A percentile compares a stretch with the other conserved stretches of the same genome.
Conservation (phyloP, 441 rosid species). For the Metrosideros polymorpha region DNA sequence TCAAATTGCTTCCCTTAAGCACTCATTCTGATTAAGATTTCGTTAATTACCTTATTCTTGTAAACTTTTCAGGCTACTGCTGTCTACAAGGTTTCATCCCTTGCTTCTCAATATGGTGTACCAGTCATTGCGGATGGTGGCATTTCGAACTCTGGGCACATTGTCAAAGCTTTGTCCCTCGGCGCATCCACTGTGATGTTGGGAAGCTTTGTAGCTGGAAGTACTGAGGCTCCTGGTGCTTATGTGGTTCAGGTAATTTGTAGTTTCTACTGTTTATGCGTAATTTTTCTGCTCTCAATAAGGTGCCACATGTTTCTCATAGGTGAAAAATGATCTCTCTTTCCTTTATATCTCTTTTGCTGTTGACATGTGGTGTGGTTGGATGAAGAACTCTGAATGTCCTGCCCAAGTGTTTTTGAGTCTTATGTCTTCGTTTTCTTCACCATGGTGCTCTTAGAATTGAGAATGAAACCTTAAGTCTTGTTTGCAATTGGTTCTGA, state of each 20-base stretch:
- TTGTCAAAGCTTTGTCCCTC: constrained; percentile 69
- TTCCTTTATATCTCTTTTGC: not conserved
- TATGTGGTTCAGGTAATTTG: constrained; percentile 49
- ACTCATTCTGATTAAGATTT: not conserved
- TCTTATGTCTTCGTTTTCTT: not conserved
- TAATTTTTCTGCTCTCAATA: not conserved
- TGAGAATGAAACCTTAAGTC: not conserved
- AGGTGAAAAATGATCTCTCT: not conserved
- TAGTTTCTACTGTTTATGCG: not conserved
- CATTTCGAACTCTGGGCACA: constrained; percentile 79
- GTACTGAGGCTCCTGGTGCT: constrained; percentile 71
- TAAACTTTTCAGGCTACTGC: constrained; percentile 64
- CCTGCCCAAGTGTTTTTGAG: not conserved
- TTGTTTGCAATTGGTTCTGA: not conserved
- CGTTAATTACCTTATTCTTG: not conserved
- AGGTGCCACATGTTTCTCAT: not conserved
- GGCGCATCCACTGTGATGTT: constrained; percentile 95
- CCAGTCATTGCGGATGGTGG: constrained; percentile 96
- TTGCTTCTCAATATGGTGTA: constrained; percentile 63
- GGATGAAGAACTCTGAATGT: not conserved
- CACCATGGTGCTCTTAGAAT: not conserved
- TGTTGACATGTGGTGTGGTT: not conserved
- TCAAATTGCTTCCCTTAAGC: not conserved
- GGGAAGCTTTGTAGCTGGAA: constrained; percentile 93
- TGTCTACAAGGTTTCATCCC: constrained; percentile 74